phyloP scores from a whole-genome alignment of 73 alveolate genomes.

The Paramecium sonneborni region DNA sequence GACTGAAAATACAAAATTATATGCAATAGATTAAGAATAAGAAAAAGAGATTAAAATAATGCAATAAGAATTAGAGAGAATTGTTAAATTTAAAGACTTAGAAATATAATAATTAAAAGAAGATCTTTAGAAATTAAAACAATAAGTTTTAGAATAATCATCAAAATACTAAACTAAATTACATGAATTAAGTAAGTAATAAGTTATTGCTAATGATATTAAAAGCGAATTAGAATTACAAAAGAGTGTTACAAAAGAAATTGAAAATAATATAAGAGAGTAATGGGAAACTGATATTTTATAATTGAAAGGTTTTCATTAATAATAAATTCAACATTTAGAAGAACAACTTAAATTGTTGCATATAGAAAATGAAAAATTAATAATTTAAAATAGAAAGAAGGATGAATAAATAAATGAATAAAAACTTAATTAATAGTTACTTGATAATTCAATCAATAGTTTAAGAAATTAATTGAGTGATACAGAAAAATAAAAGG shows the following conservation, averaged over 20 bases:
- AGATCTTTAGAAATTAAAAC: neutral
- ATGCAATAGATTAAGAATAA: neutral
- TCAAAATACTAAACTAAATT: neutral
- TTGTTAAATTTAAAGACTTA: neutral
- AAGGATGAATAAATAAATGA: neutral
- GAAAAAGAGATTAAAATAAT: neutral
- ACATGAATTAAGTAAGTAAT: neutral
- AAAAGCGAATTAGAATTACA: slow-evolving; percentile 5
- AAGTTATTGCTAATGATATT: slow-evolving; percentile 2
- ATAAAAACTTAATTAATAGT: neutral
- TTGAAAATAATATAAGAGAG: neutral
- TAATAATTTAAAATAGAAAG: neutral
- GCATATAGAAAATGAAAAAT: neutral
- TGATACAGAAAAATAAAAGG: neutral
- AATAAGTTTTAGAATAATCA: neutral
- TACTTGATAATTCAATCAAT: neutral
- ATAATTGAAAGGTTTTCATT: neutral
- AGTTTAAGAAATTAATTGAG: neutral
- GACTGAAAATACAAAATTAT: neutral
- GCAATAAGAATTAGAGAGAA: neutral
- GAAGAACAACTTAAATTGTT: neutral
- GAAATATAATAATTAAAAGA: neutral
- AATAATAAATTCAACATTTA: neutral
- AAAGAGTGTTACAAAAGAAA: neutral
- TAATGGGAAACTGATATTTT: neutral